Conservation (phyloP, 495 filamentous ascomycete species). For the Neurospora terricola region DNA sequence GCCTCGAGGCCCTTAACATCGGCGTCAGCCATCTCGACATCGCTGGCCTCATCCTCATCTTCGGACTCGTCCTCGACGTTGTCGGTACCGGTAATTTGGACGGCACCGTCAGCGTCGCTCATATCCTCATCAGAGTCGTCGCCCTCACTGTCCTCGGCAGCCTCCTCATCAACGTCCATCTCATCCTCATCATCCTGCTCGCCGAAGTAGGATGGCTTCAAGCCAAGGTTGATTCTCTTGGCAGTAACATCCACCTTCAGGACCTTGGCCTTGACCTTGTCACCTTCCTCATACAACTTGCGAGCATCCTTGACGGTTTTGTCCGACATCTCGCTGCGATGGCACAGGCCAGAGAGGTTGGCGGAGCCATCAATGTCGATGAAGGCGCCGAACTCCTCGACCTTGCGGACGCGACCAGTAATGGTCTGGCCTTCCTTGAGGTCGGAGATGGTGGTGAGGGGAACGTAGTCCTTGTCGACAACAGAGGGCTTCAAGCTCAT, state of each 20-base stretch:
- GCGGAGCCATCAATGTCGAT: conserved; percentile 74
- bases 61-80: conserved; percentile 31
- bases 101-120: conserved; percentile 43
- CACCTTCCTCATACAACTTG: conserved; percentile 77
- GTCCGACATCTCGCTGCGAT: conserved; percentile 82
- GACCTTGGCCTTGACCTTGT: conserved; percentile 82
- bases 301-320: conserved; percentile 65
- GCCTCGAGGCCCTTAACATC: conserved; percentile 54
- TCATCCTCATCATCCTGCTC: conserved; percentile 40
- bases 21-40: conserved; percentile 39
- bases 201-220: conserved; percentile 87
- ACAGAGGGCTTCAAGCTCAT: conserved; percentile 79
- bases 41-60: conserved; percentile 36
- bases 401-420: conserved; percentile 82
- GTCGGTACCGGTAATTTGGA: conserved; percentile 39
- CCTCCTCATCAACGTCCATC: conserved; percentile 43
- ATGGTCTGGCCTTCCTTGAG: conserved; percentile 69
- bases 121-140: conserved; percentile 40
- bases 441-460: conserved; percentile 56
- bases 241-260: conserved; percentile 64
- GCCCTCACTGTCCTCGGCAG: conserved; percentile 29
- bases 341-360: conserved; percentile 87
- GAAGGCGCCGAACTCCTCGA: conserved; percentile 91
- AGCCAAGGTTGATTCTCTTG: conserved; percentile 71
- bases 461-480: conserved; percentile 68